Conservation (phyloP, 75 land plant species). For the Sequoia sempervirens region DNA sequence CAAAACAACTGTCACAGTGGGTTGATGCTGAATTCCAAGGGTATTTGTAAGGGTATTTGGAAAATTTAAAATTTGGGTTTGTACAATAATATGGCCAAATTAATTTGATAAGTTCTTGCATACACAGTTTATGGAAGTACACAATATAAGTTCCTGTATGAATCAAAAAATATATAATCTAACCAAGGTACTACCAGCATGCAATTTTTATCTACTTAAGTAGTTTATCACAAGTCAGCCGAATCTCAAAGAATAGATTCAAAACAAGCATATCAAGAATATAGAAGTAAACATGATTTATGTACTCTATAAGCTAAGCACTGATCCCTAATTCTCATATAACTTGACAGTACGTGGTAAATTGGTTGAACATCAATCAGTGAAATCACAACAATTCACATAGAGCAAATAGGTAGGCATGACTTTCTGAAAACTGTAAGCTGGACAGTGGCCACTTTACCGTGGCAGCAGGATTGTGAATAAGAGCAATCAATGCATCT, state of each 20-base stretch:
- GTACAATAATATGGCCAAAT: too few relatives aligned
- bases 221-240: background rate
- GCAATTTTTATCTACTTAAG: background rate
- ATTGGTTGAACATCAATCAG: background rate
- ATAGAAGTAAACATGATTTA: background rate
- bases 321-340: background rate
- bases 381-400: background rate
- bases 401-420: background rate
- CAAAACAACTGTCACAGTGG: too few relatives aligned
- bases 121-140: background rate
- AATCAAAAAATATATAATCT: background rate
- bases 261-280: background rate
- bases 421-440: background rate
- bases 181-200: background rate
- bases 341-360: background rate
- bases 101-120: background rate
- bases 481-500: slow-evolving; percentile 83
- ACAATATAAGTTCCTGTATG: background rate
- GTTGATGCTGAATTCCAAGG: too few relatives aligned
- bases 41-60: too few relatives aligned
- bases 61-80: background rate
- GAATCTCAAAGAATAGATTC: background rate
- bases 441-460: slow-evolving; percentile 28
- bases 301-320: background rate
- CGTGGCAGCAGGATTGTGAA: slow-evolving; percentile 91